Conservation (phyloP, 495 filamentous ascomycete species). For the Trichoderma erinaceum region DNA sequence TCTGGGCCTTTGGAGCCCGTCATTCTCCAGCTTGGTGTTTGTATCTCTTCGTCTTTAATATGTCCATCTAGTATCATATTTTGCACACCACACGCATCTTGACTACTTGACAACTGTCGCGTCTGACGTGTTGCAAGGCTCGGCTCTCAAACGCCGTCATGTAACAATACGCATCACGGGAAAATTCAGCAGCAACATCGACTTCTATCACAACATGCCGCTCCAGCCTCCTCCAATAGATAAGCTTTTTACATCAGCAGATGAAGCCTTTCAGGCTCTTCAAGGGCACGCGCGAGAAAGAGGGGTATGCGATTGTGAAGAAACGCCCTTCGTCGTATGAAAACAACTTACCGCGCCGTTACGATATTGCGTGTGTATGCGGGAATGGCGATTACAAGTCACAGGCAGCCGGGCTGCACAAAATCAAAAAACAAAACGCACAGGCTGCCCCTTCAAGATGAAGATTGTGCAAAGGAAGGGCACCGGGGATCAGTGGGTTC, state of each 20-base stretch:
- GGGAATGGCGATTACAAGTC: neutral
- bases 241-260: neutral
- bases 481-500: neutral
- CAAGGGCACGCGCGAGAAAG: neutral
- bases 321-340: neutral
- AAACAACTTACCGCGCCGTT: neutral
- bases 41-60: no score
- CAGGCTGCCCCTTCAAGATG: neutral
- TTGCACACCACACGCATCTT: no score
- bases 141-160: no score
- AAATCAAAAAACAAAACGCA: neutral
- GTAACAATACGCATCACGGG: no score
- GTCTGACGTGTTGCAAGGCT: no score
- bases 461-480: neutral
- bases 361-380: neutral
- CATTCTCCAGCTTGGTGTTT: no score
- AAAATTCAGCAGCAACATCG: no score
- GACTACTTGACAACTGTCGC: no score
- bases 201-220: neutral
- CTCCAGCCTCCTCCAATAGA: neutral
- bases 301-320: neutral
- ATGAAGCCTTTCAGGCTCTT: neutral
- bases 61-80: no score
- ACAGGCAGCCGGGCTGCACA: neutral
- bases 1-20: no score